Base-by-base conservation (phyloP, 768 basidiomycete species). In the Lanmaoa rubissima region DNA sequence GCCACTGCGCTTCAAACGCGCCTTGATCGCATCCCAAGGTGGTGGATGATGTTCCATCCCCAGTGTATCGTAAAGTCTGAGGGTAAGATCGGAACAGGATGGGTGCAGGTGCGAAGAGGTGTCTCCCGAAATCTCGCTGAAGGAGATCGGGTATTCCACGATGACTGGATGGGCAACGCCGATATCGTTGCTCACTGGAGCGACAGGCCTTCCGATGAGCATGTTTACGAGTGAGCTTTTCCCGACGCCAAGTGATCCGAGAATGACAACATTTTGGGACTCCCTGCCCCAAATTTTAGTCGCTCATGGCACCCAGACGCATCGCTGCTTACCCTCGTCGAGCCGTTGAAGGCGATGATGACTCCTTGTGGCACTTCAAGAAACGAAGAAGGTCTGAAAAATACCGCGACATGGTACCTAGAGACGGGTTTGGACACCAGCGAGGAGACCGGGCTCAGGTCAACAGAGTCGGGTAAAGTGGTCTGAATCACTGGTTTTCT, bases 211-310 rank as follows among this genome's bases (percentile, higher is more conserved):
- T 31, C 69, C 69, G 38, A 61, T 48, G 7, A 79, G 53, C 67
- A 78, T 67, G 59, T 79, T 79, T 41, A 78, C 58, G 35, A 77
- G 65, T 8, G 74, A 74, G 60, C 78, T 77, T 57, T 78, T 78
- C 11, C 72, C 72, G 26, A 61, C 48, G 35, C 77, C 68, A 14
- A 68, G 54, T 19, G 66, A 62, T n/a, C 67, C 68, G 31, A 69
- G 56, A 47, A 68, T 21, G 52, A 68, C 21, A 2, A 69, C 53
- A 14, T 63, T 63, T 41, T 40, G 49, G 21, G 42, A 61, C 11
- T 45, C 34, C 41, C 59, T 59, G 26, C 2, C 28, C 28, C n/a
- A 16, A 12, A n/a, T 16, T 19, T 55, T 51, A 59, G 55, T 54
- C 40, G 34, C 24, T 12, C 31, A 24, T 31, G 40, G 35, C 2